These are phyloP conservation scores for Agapanthus africanus DNA, from an alignment of 106 monocot genomes.

Conservation along the genomic window DNA sequence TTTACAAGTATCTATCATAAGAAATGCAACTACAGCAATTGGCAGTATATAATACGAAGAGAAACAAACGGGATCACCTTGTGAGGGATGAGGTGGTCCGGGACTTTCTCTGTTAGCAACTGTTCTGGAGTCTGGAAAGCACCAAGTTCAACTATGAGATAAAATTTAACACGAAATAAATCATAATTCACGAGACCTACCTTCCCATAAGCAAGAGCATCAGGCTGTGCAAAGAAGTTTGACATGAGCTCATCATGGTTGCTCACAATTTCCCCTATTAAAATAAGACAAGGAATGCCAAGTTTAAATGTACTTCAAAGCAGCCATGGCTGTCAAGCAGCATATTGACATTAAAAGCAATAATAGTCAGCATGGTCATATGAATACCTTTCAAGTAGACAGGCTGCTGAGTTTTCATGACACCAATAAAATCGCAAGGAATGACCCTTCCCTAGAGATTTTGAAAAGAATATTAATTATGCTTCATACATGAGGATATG, in stretches of 20 bases:
- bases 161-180: background rate
- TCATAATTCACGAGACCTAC: conserved; percentile 22
- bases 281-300: background rate
- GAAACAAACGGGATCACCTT: conserved; percentile 60
- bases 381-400: conserved; percentile 68
- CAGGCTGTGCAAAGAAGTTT: conserved; percentile 98
- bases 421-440: conserved; percentile 97
- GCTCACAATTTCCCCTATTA: conserved; percentile 78
- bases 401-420: conserved; percentile 79
- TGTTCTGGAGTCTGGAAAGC: conserved; percentile 62
- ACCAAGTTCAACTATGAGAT: conserved; percentile 9
- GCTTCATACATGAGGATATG: background rate
- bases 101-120: conserved; percentile 55
- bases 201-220: conserved; percentile 99
- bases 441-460: conserved; percentile 81
- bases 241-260: conserved; percentile 99
- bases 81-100: conserved; percentile 75
- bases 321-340: background rate
- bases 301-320: no score
- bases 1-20: background rate
- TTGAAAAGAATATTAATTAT: background rate
- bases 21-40: background rate
- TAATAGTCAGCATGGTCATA: background rate
- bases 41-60: background rate
- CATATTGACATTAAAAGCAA: background rate